Conservation (phyloP, 2,329 filamentous ascomycete species). For the Fusarium zealandicum region DNA sequence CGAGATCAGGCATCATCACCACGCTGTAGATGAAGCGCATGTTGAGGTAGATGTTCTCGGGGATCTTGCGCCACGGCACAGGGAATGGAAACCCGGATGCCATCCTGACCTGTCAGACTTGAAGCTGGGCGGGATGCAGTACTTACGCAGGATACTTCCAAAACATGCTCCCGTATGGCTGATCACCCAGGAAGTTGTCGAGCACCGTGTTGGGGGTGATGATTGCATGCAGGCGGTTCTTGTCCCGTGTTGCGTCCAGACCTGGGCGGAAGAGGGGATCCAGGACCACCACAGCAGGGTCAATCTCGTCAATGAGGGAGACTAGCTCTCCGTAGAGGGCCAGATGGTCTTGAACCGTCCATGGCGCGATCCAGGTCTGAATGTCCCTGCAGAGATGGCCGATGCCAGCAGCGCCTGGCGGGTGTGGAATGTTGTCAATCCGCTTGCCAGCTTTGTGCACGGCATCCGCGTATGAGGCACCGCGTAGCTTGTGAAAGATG, state of each 20-base stretch:
- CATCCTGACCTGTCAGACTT: constrained; percentile 40
- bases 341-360: constrained; percentile 43
- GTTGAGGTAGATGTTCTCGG: constrained; percentile 46
- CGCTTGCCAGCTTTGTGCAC: background rate
- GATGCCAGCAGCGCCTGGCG: constrained; percentile 34
- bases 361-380: constrained; percentile 40
- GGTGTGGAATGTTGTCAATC: constrained; percentile 26
- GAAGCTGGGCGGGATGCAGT: background rate
- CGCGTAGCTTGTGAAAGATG: constrained; percentile 40
- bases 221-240: constrained; percentile 44
- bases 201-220: constrained; percentile 53
- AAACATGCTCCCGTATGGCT: constrained; percentile 25
- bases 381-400: constrained; percentile 26
- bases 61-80: constrained; percentile 48
- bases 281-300: constrained; percentile 46
- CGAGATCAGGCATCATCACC: constrained; percentile 38
- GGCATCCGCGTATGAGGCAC: constrained; percentile 29
- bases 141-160: constrained; percentile 37
- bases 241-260: constrained; percentile 34
- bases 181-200: constrained; percentile 40
- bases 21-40: constrained; percentile 42
- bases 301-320: constrained; percentile 41
- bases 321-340: constrained; percentile 37
- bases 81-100: constrained; percentile 55
- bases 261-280: constrained; percentile 45